Conservation (phyloP, 352 stramenopile genomes). For the Globisporangium parvum region DNA sequence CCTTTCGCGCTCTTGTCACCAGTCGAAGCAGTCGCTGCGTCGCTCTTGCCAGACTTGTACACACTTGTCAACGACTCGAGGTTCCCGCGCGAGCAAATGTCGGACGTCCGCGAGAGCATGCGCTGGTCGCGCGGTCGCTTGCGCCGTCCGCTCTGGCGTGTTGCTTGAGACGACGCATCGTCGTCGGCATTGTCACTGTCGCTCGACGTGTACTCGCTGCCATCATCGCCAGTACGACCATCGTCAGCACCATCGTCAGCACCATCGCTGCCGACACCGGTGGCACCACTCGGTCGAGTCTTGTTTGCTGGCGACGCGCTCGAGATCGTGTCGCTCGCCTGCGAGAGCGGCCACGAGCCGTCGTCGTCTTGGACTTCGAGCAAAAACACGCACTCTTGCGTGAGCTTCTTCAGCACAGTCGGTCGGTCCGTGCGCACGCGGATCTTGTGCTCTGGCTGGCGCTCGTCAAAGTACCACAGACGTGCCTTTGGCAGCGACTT, state of each 20-base stretch:
- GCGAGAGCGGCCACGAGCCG: conserved; percentile 78
- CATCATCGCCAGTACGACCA: conserved; percentile 15
- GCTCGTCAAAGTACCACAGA: conserved; percentile 81
- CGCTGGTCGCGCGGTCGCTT: conserved; percentile 43
- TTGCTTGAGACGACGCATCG: background rate
- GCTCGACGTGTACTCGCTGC: conserved; percentile 9
- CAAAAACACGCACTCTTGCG: conserved; percentile 71
- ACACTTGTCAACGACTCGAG: conserved; percentile 47
- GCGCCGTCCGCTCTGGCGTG: conserved; percentile 3
- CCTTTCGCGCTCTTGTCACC: conserved; percentile 7
- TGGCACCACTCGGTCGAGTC: no score
- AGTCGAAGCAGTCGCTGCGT: conserved; percentile 5
- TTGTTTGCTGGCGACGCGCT: conserved; percentile 5
- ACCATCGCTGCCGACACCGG: background rate
- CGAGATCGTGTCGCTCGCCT: conserved; percentile 36
- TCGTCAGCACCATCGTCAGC: conserved; percentile 4
- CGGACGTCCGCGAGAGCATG: conserved; percentile 50
- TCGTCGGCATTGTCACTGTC: conserved; percentile 10
- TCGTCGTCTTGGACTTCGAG: conserved; percentile 82
- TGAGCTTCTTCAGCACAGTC: conserved; percentile 50
- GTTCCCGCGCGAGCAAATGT: conserved; percentile 72
- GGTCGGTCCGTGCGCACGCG: conserved; percentile 39
- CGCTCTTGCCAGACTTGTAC: conserved; percentile 15
- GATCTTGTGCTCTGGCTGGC: conserved; percentile 60
- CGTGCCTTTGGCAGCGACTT: conserved; percentile 69